Base-by-base conservation (phyloP, 768 basidiomycete genomes). In the Leucosporidium creatinivorum region DNA sequence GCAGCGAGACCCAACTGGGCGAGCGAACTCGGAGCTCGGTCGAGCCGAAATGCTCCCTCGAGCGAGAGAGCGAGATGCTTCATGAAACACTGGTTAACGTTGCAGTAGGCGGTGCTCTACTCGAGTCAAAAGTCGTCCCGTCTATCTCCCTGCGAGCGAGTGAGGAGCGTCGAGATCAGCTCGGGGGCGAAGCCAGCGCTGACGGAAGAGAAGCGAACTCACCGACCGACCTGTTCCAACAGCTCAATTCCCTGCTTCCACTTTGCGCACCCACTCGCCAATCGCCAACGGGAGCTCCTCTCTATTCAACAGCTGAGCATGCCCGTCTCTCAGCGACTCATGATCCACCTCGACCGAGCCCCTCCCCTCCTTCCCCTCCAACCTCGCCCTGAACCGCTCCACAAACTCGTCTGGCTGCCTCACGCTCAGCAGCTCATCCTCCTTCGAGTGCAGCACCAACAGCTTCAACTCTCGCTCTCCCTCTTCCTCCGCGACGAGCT, bases 391-490 rank as follows among this genome's bases (percentile, higher is more conserved):
- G 26, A 75, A 8, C 57, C 61, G 56, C 15, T 65, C 61, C 12
- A 67, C 56, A 64, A 73, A 72, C 18, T 59, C 13, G 18, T 65
- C 23, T 30, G 72, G 67, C 64, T 76, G 75, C 47, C 62, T 36
- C 28, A 68, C 47, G 13, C 60, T 66, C 19, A 76, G 57, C 28
- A 76, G 61, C 57, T 76, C 75, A 55, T 76, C 75, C 49, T 69
- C 63, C 49, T 31, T 56, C 31, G 73, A 73, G 51, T 74, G 73
- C 1, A 74, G 68, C n/a, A 76, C 69, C 23, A 73, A 52, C 9
- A 74, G 18, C 19, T 31, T 48, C 17, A 60, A 17, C 52, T 44
- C 39, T 3, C 28, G 39, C 33, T 57, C 57, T 9, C 44, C 39
- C 23, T 19, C 51, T 17, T 49, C 63, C 26, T 63, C 62, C 0